Conservation (phyloP, 257 asterid species). For the Haberlea rhodopensis region DNA sequence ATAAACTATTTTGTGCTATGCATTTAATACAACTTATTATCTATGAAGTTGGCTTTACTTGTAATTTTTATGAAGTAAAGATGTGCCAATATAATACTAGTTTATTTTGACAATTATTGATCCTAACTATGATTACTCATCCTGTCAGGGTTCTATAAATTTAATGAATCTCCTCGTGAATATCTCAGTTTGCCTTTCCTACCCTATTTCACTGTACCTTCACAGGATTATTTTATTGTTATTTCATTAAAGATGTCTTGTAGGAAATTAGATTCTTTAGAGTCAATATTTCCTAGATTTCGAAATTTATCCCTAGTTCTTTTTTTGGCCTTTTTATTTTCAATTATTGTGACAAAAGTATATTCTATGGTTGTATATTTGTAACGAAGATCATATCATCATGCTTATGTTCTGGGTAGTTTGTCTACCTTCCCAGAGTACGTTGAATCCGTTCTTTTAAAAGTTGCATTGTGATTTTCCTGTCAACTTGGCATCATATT, state of each 20-base stretch:
- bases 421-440: neutral
- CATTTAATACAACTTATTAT: neutral
- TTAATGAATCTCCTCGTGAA: conserved; percentile 7
- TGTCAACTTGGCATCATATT: conserved; percentile 16
- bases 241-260: neutral
- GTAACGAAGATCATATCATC: neutral
- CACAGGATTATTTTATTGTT: neutral
- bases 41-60: too few species aligned
- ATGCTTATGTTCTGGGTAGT: conserved; percentile 5
- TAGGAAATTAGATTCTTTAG: neutral
- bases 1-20: neutral
- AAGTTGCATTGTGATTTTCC: conserved; percentile 13
- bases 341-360: neutral
- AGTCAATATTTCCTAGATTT: neutral
- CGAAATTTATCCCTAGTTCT: neutral
- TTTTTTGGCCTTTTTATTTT: neutral
- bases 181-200: neutral
- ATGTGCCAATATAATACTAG: neutral
- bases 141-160: neutral
- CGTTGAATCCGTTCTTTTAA: conserved; percentile 14
- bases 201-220: neutral
- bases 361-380: neutral
- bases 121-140: too few species aligned
- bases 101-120: neutral
- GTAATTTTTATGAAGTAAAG: neutral